A percentile compares a stretch with the other conserved stretches of the same genome.
Conservation (phyloP, 2,329 filamentous ascomycete genomes). For the Hypoxylon sp. region DNA sequence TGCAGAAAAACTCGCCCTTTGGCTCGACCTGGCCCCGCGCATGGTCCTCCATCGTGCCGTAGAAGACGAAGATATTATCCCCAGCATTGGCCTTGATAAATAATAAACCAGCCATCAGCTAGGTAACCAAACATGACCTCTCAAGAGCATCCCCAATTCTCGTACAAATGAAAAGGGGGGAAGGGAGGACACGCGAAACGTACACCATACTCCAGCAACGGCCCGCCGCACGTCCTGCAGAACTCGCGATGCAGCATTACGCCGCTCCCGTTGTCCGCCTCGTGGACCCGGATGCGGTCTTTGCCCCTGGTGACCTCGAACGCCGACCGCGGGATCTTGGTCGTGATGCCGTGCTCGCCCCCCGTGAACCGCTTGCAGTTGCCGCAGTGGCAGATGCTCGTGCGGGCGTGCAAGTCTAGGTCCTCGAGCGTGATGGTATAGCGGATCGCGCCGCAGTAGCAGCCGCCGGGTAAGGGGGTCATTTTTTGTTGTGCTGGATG, state of each 20-base stretch:
- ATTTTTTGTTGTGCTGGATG: constrained; percentile 33
- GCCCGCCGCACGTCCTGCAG: constrained; percentile 63
- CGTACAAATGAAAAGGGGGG: too few relatives aligned
- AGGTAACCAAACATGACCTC: too few relatives aligned
- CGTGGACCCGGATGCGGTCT: constrained; percentile 56
- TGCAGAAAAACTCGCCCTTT: constrained; percentile 50
- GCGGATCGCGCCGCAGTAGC: constrained; percentile 60
- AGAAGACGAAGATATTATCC: constrained; percentile 49
- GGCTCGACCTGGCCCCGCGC: constrained; percentile 46
- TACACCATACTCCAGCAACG: constrained; percentile 64
- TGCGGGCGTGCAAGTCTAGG: constrained; percentile 59
- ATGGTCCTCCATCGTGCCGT: constrained; percentile 48
- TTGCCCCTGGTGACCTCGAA: constrained; percentile 55
- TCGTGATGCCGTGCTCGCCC: constrained; percentile 63
- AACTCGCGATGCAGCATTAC: constrained; percentile 62
- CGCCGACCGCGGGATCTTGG: constrained; percentile 60
- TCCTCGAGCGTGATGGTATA: constrained; percentile 60
- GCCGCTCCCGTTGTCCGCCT: constrained; percentile 63
- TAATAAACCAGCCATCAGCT: neutral
- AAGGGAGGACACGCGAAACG: too few relatives aligned
- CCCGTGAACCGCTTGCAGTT: constrained; percentile 68
- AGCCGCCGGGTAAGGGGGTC: constrained; percentile 50
- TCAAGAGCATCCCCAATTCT: too few relatives aligned
- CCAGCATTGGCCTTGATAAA: constrained; percentile 43
- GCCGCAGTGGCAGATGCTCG: constrained; percentile 64